These are phyloP conservation scores for Dactylellina haptotyla DNA, from an alignment of 2,329 filamentous ascomycete species.

Conservation along the genomic window DNA sequence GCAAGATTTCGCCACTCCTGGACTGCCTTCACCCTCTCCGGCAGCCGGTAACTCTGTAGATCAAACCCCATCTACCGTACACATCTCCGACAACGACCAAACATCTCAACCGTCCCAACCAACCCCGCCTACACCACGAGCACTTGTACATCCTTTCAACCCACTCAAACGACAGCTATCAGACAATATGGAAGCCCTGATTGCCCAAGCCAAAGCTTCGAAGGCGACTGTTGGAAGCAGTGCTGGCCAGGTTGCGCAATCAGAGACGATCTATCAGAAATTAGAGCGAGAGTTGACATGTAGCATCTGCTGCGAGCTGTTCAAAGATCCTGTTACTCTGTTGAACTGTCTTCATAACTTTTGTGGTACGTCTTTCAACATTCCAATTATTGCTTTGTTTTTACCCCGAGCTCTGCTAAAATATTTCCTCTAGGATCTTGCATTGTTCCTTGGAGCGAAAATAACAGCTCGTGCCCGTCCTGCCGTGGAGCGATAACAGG, in stretches of 20 bases:
- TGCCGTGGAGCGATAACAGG: constrained; percentile 17
- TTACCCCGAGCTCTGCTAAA: not conserved
- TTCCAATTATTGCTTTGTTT: too few relatives aligned
- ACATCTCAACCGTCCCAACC: constrained; percentile 13
- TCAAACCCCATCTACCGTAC: constrained; percentile 15
- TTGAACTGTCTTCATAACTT: constrained; percentile 95
- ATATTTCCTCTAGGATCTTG: constrained; percentile 35
- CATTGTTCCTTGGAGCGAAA: constrained; percentile 42
- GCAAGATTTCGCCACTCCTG: constrained; percentile 15
- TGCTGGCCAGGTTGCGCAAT: constrained; percentile 27
- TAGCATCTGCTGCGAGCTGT: constrained; percentile 87
- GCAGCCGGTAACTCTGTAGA: not conserved
- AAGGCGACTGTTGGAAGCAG: constrained; percentile 32
- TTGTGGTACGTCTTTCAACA: constrained; percentile 72
- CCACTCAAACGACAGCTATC: constrained; percentile 51
- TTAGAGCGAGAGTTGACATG: constrained; percentile 50
- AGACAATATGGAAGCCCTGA: constrained; percentile 52
- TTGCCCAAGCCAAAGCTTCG: constrained; percentile 50
- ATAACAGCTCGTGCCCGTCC: constrained; percentile 32
- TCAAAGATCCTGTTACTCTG: constrained; percentile 88
- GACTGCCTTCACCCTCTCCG: not conserved
- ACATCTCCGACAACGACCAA: constrained; percentile 12
- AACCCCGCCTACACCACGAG: constrained; percentile 8
- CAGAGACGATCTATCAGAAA: constrained; percentile 47
- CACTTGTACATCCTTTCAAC: constrained; percentile 26